These are phyloP conservation scores for Barbatosphaeria neglecta DNA, from an alignment of 495 filamentous ascomycete genomes.

Conservation along the genomic window DNA sequence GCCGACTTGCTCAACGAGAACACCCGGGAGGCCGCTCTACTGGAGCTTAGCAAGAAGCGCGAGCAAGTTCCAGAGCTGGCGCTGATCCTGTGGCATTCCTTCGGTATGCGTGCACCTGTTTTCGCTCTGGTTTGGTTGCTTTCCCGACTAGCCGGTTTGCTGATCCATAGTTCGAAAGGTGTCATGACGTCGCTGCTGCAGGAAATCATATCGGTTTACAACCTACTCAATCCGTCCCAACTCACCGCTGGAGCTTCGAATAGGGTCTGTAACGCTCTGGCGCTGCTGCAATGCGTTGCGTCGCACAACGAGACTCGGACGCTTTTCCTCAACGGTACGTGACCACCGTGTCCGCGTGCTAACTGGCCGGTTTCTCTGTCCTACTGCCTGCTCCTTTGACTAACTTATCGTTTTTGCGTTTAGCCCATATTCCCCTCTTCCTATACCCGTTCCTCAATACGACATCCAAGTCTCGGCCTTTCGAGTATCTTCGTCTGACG, in stretches of 20 bases:
- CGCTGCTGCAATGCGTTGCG: conserved; percentile 92
- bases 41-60: conserved; percentile 97
- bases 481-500: conserved; percentile 94
- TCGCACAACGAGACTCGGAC: conserved; percentile 93
- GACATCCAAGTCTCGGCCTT: conserved; percentile 93
- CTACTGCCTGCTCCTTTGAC: too few relatives aligned
- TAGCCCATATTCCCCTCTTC: conserved; percentile 97
- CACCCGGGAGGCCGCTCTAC: conserved; percentile 77
- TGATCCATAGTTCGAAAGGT: conserved; percentile 37
- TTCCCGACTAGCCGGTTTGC: neutral
- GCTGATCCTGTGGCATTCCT: conserved; percentile 96
- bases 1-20: conserved; percentile 81
- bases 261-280: conserved; percentile 93
- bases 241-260: conserved; percentile 94
- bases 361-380: conserved; percentile 8
- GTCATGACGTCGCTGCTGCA: conserved; percentile 97
- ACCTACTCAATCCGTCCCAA: conserved; percentile 88
- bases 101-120: conserved; percentile 80
- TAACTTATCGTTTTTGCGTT: too few relatives aligned
- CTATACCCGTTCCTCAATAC: conserved; percentile 98
- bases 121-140: neutral
- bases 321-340: conserved; percentile 80
- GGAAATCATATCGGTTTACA: conserved; percentile 98
- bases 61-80: conserved; percentile 97
- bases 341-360: neutral